Conservation (phyloP, 1,139 yeast genomes). For the Saccharomyces pastorianus region DNA sequence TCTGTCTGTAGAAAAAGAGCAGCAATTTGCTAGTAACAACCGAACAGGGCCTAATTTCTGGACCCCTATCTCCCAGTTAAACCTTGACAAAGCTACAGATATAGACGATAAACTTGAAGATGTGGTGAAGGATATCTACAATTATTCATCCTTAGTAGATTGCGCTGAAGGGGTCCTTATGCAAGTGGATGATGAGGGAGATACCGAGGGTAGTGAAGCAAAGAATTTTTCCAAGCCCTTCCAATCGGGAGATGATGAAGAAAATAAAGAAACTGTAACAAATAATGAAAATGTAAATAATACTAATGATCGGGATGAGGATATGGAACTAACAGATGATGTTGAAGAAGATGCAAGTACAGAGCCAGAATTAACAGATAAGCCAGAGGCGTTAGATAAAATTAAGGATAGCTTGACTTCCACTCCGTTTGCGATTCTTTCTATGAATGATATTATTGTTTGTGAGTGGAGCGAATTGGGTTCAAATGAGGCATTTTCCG, state of each 20-base stretch:
- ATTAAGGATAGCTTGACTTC: neutral
- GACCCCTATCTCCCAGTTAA: constrained; percentile 33
- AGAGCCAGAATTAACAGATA: neutral
- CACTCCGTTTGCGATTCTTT: constrained; percentile 17
- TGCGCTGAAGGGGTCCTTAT: neutral
- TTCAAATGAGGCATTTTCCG: constrained; percentile 45
- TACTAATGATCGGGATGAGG: neutral
- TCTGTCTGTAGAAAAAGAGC: constrained; percentile 9
- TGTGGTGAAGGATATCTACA: constrained; percentile 23
- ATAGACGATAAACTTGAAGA: constrained; percentile 16
- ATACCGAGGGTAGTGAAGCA: neutral
- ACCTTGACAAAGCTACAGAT: constrained; percentile 12
- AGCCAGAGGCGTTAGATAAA: constrained; percentile 3
- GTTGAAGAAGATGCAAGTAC: neutral
- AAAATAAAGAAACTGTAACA: neutral
- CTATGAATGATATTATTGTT: constrained; percentile 45
- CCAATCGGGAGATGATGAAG: neutral
- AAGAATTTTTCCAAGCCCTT: neutral
- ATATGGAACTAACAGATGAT: neutral
- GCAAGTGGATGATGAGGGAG: neutral
- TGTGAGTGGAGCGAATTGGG: constrained; percentile 61
- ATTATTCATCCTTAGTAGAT: constrained; percentile 8
- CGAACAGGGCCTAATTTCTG: constrained; percentile 31
- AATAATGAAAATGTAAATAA: neutral
- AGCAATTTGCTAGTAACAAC: constrained; percentile 12